phyloP scores from a whole-genome alignment of 345 rosid genomes.

The Rhizophora apiculata region DNA sequence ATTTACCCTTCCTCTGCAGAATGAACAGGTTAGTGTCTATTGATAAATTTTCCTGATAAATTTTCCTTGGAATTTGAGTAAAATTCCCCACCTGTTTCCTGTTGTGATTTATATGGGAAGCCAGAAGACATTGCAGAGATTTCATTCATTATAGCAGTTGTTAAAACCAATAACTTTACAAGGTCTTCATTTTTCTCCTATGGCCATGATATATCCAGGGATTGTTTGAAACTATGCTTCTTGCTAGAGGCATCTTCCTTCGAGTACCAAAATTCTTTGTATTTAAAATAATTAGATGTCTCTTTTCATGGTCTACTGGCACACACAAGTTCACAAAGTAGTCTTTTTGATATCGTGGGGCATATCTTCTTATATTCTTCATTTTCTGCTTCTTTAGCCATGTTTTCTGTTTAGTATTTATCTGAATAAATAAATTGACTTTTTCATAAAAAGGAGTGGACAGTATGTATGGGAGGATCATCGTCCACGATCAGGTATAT shows the following conservation, averaged over 20 bases:
- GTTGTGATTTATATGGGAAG: background rate
- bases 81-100: background rate
- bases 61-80: background rate
- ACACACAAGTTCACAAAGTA: too few relatives aligned
- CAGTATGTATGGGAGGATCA: slow-evolving; percentile 79
- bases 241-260: background rate
- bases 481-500: slow-evolving; percentile 74
- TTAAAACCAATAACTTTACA: background rate
- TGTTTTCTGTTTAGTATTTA: background rate
- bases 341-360: too few relatives aligned
- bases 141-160: background rate
- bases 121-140: background rate
- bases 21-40: slow-evolving; percentile 54
- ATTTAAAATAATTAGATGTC: background rate
- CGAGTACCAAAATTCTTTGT: background rate
- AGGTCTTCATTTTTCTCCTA: too few relatives aligned
- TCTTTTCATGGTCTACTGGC: background rate
- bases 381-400: background rate
- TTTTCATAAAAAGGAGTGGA: slow-evolving; percentile 44
- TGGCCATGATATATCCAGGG: too few relatives aligned
- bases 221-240: background rate
- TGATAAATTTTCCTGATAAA: background rate
- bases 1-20: slow-evolving; percentile 78
- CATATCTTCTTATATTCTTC: background rate
- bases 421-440: background rate